Conservation (phyloP, 2,329 filamentous ascomycete species). For the Pyricularia pennisetigena region DNA sequence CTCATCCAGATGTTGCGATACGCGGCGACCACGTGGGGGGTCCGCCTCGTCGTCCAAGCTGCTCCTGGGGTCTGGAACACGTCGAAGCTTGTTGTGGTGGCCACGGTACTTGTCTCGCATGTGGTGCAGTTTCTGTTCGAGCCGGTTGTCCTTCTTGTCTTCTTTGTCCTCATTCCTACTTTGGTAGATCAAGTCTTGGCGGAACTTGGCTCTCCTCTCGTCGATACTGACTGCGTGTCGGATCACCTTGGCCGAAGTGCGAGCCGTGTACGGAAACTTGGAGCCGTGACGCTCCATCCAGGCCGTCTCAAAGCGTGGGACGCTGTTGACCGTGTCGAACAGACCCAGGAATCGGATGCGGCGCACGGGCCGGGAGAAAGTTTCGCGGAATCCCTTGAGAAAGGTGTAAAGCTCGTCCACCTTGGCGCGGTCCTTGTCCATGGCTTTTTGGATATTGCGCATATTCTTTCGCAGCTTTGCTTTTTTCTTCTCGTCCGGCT, state of each 20-base stretch:
- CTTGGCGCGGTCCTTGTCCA: constrained; percentile 20
- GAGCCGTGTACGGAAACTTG: constrained; percentile 61
- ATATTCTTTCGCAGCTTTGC: not conserved
- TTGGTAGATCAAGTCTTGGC: constrained; percentile 59
- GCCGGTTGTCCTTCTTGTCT: constrained; percentile 9
- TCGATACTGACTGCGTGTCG: constrained; percentile 63
- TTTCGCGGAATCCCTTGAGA: constrained; percentile 73
- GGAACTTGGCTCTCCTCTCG: constrained; percentile 61
- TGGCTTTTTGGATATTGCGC: not conserved
- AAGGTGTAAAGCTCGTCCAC: constrained; percentile 59
- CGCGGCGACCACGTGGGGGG: constrained; percentile 8
- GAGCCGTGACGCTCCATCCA: constrained; percentile 61
- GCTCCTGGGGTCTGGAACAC: not conserved
- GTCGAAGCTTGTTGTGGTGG: constrained; percentile 5
- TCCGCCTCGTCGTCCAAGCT: not conserved
- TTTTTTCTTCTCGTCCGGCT: not conserved
- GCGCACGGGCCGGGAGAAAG: constrained; percentile 65
- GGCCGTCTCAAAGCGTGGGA: constrained; percentile 63
- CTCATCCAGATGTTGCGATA: not conserved
- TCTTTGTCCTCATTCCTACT: constrained; percentile 8
- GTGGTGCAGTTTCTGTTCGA: constrained; percentile 11
- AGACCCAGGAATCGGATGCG: constrained; percentile 68
- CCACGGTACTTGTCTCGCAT: constrained; percentile 25
- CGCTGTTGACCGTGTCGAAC: constrained; percentile 76
- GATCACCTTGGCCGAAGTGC: constrained; percentile 49